Conservation (phyloP, 2,329 filamentous ascomycete species). For the Orbilia brochopaga region DNA sequence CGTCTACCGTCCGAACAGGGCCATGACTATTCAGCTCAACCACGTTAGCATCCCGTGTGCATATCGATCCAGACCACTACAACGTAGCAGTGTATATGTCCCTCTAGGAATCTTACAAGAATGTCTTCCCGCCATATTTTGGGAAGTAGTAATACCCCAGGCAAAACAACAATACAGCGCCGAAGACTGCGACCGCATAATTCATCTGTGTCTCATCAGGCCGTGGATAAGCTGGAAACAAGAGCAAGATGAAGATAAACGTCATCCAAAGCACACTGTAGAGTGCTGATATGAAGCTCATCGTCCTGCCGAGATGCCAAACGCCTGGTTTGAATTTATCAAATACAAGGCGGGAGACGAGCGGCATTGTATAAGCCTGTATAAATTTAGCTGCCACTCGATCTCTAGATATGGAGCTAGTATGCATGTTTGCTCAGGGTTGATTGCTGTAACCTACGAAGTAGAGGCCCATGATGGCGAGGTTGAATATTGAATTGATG, state of each 20-base stretch:
- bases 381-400: neutral
- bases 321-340: conserved; percentile 55
- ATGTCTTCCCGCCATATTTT: conserved; percentile 55
- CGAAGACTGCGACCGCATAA: conserved; percentile 56
- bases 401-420: no score
- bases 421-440: no score
- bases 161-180: conserved; percentile 56
- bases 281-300: conserved; percentile 54
- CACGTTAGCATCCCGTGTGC: no score
- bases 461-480: conserved; percentile 57
- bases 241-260: conserved; percentile 55
- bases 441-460: conserved; percentile 50
- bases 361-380: conserved; percentile 56
- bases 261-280: conserved; percentile 56
- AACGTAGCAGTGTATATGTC: no score
- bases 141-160: conserved; percentile 56
- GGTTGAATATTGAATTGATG: conserved; percentile 57
- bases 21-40: conserved; percentile 21
- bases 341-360: conserved; percentile 55
- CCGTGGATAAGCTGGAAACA: conserved; percentile 55
- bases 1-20: conserved; percentile 22
- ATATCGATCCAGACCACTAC: no score
- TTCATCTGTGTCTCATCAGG: conserved; percentile 55
- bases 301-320: conserved; percentile 56
- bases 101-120: conserved; percentile 52